These are phyloP conservation scores for Solanum neorickii DNA, from an alignment of 257 asterid genomes.

Conservation along the genomic window DNA sequence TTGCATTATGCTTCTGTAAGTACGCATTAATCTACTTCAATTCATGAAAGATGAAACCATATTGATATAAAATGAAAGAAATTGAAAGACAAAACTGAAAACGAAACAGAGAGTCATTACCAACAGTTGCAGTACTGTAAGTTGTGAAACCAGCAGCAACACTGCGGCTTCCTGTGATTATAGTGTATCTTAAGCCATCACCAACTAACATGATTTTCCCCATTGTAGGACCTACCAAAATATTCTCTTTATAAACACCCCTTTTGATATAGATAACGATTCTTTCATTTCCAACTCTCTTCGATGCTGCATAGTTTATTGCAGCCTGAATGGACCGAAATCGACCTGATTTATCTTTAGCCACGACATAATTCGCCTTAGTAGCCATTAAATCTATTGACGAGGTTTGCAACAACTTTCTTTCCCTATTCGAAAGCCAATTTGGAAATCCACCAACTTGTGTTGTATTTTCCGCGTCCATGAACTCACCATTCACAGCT, in stretches of 20 bases:
- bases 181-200: constrained; percentile 53
- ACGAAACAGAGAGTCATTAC: constrained; percentile 19
- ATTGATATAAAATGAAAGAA: neutral
- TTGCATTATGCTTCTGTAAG: neutral
- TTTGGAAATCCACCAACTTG: constrained; percentile 18
- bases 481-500: constrained; percentile 33
- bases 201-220: constrained; percentile 62
- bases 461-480: neutral
- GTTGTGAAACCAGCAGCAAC: constrained; percentile 57
- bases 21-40: neutral
- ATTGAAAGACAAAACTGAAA: neutral
- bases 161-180: constrained; percentile 62
- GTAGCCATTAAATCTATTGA: constrained; percentile 3
- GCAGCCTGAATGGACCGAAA: constrained; percentile 63
- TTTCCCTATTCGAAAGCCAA: constrained; percentile 27
- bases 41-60: neutral
- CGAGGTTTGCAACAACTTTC: constrained; percentile 31
- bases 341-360: constrained; percentile 53
- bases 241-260: constrained; percentile 64
- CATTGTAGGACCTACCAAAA: constrained; percentile 35
- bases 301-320: constrained; percentile 31
- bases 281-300: constrained; percentile 26
- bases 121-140: constrained; percentile 71
- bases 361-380: constrained; percentile 40
- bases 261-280: constrained; percentile 56